Evolutionary conservation across 257 asterid genomes (phyloP), one percentile per base, ranked within the genome.

Genomic region (Solanum habrochaites): DNA sequence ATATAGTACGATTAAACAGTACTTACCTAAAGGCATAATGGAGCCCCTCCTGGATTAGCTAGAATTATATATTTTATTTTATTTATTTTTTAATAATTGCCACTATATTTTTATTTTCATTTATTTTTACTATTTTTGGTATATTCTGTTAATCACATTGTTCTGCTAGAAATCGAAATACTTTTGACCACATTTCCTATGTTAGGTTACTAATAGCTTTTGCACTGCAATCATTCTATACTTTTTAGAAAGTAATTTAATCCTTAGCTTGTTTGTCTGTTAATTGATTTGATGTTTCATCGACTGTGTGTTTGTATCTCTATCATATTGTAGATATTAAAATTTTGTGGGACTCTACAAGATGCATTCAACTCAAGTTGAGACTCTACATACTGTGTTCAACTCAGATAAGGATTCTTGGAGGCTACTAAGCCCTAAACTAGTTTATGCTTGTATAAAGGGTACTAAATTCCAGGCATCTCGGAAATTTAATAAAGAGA

Each of bases 141-240:
- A 78, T 29, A 45, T 78, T 78, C 42, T 78, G 9, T 45, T 78
- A 45, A 78, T 78, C 84, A 42, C 60, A 7, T 45, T 45, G 84
- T 37, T 78, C 11, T 15, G 66, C 66, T 78, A 43, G 16, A 45
- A 78, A 32, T 77, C n/a, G 64, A 43, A 43, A 27, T 43, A 43
- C n/a, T 25, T 25, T 56, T 43, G 39, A n/a, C 83, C 40, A 25
- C n/a, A 77, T 43, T 43, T 27, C 15, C 83, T 1, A 43, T 7
- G 83, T 25, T 7, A 6, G 13, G 56, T 74, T 74, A 40, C 12
- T 74, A 23, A 40, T 74, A 39, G 35, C 56, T 40, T 11, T 74
- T 73, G 52, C 11, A 39, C 23, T 23, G 31, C 82, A 74, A n/a
- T 74, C 82, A 23, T 70, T 70, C 12, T 74, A 74, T 4, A 40